Base-by-base conservation (phyloP, 202 grass and related monocot species). In the Cymbopogon flexuosus region DNA sequence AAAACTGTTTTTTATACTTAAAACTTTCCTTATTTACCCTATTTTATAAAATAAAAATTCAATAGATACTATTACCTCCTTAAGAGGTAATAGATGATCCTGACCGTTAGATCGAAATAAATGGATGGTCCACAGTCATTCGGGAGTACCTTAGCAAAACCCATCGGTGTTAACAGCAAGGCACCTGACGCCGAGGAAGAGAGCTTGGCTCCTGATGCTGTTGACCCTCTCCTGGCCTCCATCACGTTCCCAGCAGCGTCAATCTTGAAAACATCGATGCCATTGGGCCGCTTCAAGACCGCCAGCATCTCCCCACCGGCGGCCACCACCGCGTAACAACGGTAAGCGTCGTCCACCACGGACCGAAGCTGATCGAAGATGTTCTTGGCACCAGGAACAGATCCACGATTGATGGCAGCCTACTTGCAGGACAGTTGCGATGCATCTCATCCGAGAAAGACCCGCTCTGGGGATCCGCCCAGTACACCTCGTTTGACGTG, bases 401-500 rank as follows among this genome's bases (percentile, higher is more conserved):
- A 41, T 41, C 3, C 40, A 11, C 9, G 40, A 1, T 43, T 12
- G 41, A 12, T 34, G 33, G 2, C 23, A 71, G 34, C 36, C 18
- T 67, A 10, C 4, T 10, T 40, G 65, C 65, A 6, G n/a, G 3
- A 19, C 3, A 2, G 1, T 6, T 0, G 3, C 0, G 0, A 0
- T n/a, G 18, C 34, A 0, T 21, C 34, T 19, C 30, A 0, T 11
- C 34, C 6, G 3, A 10, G 49, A 80, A 57, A 29, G 2, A 2
- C 2, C 29, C 8, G 5, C 34, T 58, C 3, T 8, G 2, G 3
- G 27, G 68, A 24, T 62, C 27, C 1, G 79, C 79, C 29, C 12
- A 23, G 7, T 49, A 49, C 24, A 46, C 52, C 6, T 2, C 10
- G 21, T 14, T 4, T 12, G 41, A 3, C 5, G 39, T 1, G 66